Evolutionary conservation across 108 stramenopile species (phyloP), one percentile per base, ranked within the genome.

Genomic region (Nitzschia sp.): DNA sequence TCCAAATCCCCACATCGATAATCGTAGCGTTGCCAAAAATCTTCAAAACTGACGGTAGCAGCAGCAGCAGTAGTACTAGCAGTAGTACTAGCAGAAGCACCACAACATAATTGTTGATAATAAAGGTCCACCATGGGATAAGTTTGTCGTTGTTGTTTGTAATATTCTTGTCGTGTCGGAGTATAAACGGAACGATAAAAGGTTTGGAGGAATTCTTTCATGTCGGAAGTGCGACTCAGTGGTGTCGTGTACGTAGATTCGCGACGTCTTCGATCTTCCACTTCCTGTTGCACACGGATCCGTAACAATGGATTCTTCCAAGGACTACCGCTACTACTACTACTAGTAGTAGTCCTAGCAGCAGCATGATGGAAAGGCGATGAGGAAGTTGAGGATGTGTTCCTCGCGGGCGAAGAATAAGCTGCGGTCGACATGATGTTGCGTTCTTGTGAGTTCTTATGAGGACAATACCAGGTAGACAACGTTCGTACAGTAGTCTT

Each of bases 11-110:
- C n/a, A 45, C 63, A 65, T 16, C 63, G 63, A 52, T 50, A 52
- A 27, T 65, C 46, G 22, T 65, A 65, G 19, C 63, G 63, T 30
- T 65, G 63, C 63, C 63, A 65, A 32, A 65, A 65, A 22, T 65
- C 63, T 50, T 65, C 63, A 50, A 26, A 50, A 6, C 41, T 45
- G 15, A 65, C 27, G 22, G n/a, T 31, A 3, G 46, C 1, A 32
- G 16, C 19, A n/a, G n/a, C n/a, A n/a, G n/a, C n/a, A n/a, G n/a
- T n/a, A n/a, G n/a, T n/a, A n/a, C n/a, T n/a, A n/a, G n/a, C n/a
- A n/a, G n/a, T n/a, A n/a, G n/a, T n/a, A n/a, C n/a, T n/a, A n/a
- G n/a, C n/a, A n/a, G n/a, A n/a, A n/a, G n/a, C n/a, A n/a, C n/a
- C n/a, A n/a, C n/a, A n/a, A 25, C 63, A 52, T 2, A 65, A 19